Evolutionary conservation across 345 rosid genomes (phyloP).

Genomic region (Cochlearia excelsa): DNA sequence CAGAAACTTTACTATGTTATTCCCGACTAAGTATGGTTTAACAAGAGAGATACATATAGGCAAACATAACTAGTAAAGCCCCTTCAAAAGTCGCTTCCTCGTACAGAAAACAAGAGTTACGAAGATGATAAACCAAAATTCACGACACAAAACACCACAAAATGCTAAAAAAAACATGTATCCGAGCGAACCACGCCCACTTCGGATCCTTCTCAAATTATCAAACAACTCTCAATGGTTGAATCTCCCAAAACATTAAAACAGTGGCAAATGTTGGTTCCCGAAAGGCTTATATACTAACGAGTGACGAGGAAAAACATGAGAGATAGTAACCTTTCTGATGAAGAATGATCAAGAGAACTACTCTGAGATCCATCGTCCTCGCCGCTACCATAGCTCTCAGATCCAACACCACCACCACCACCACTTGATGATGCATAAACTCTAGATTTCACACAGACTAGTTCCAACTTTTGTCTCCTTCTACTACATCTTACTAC

Average conservation of each 20-base stretch:
- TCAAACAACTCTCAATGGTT: neutral
- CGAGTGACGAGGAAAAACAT: neutral
- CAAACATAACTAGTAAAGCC: neutral
- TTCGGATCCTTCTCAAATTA: neutral
- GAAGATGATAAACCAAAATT: neutral
- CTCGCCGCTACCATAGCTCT: constrained; percentile 51
- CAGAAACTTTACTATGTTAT: constrained; percentile 1
- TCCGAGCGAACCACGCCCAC: neutral
- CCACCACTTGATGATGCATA: constrained; percentile 67
- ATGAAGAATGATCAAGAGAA: constrained; percentile 44
- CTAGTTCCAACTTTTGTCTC: constrained; percentile 38
- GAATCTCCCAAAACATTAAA: too few species aligned
- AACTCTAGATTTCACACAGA: constrained; percentile 41
- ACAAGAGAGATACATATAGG: neutral
- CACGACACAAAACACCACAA: neutral
- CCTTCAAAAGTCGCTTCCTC: neutral
- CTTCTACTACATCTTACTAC: constrained; percentile 75
- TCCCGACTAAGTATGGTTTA: neutral
- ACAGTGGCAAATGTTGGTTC: constrained; percentile 10
- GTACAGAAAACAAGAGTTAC: neutral
- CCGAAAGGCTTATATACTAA: constrained; percentile 7
- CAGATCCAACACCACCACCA: constrained; percentile 51
- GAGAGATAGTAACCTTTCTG: constrained; percentile 53
- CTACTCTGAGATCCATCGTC: constrained; percentile 49
- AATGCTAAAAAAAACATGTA: neutral